Percentiles rank a stretch among this genome's conserved stretches.
phyloP scores from a whole-genome alignment of 2,329 filamentous ascomycete genomes.

The Ophiosphaerella korrae region DNA sequence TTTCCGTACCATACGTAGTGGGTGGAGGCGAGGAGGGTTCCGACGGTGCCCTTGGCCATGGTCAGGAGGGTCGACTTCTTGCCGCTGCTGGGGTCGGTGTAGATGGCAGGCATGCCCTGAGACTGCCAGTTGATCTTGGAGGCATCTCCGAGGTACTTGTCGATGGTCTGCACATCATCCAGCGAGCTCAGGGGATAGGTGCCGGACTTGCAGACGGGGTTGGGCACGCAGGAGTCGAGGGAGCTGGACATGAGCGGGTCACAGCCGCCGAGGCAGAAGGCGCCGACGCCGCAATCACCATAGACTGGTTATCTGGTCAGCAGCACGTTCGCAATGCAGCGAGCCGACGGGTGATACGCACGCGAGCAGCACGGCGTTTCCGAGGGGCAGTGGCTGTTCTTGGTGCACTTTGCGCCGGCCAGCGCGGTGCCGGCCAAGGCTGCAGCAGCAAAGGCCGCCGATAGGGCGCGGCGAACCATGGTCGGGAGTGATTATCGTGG shows the following conservation, averaged over 20 bases:
- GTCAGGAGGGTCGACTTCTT: slow-evolving; percentile 70
- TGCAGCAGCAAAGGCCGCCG: slow-evolving; percentile 36
- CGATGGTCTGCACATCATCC: slow-evolving; percentile 71
- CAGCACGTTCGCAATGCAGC: slow-evolving; percentile 2
- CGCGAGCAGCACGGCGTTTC: slow-evolving; percentile 53
- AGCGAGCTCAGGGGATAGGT: slow-evolving; percentile 76
- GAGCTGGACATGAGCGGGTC: slow-evolving; percentile 83
- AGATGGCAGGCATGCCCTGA: slow-evolving; percentile 73
- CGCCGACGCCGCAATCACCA: slow-evolving; percentile 88
- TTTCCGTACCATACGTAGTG: slow-evolving; percentile 98
- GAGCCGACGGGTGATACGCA: slow-evolving; percentile 27
- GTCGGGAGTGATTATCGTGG: slow-evolving; percentile 17
- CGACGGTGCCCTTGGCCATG: slow-evolving; percentile 83
- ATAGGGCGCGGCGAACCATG: slow-evolving; percentile 38
- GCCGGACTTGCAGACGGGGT: slow-evolving; percentile 77
- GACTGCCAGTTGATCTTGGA: slow-evolving; percentile 84
- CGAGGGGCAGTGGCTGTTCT: slow-evolving; percentile 68
- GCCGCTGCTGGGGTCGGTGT: slow-evolving; percentile 57
- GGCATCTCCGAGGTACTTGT: slow-evolving; percentile 85
- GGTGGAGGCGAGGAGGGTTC: slow-evolving; percentile 83
- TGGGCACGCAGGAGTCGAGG: slow-evolving; percentile 83
- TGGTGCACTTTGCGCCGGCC: slow-evolving; percentile 48
- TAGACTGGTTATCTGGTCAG: slow-evolving; percentile 67
- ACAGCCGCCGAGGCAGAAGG: slow-evolving; percentile 94
- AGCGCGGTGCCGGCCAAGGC: slow-evolving; percentile 32